phyloP scores from a whole-genome alignment of 108 stramenopile species.

The Discostella stelligeroides region DNA sequence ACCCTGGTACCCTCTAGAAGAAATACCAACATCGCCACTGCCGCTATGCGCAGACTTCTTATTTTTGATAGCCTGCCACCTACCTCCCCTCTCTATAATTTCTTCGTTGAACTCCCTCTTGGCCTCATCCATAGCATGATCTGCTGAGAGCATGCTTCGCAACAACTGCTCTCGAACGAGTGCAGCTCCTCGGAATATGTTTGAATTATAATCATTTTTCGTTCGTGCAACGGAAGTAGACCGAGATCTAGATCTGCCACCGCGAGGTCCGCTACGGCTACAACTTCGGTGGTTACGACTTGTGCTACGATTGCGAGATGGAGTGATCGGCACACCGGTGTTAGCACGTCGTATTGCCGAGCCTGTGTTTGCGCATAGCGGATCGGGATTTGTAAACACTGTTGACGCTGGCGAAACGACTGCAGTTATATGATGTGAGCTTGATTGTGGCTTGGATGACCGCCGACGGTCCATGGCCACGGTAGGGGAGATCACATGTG shows the following conservation, averaged over 20 bases:
- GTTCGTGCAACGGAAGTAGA: conserved; percentile 18
- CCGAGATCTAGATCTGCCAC: conserved; percentile 22
- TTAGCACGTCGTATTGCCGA: not conserved
- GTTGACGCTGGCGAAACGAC: conserved; percentile 4
- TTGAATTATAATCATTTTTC: conserved; percentile 26
- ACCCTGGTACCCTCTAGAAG: conserved; percentile 18
- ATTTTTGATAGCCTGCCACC: not conserved
- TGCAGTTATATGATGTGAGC: conserved; percentile 4
- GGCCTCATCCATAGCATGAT: conserved; percentile 32
- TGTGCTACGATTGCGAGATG: conserved; percentile 10
- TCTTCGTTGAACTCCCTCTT: conserved; percentile 29
- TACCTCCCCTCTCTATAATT: conserved; percentile 2
- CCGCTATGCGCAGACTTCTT: not conserved
- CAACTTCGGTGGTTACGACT: conserved; percentile 19
- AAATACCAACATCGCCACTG: conserved; percentile 24
- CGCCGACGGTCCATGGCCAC: conserved; percentile 25
- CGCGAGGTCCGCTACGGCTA: conserved; percentile 12
- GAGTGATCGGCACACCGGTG: not conserved
- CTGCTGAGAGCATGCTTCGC: conserved; percentile 35
- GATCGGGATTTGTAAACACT: not conserved
- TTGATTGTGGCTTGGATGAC: conserved; percentile 8
- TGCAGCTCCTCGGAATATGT: conserved; percentile 42
- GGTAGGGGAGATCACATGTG: conserved; percentile 13
- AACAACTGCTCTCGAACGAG: conserved; percentile 46
- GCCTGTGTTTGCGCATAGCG: not conserved